Evolutionary conservation across 495 filamentous ascomycete species (phyloP), one percentile per base, ranked within the genome.

Genomic region (Annulohypoxylon moriforme): DNA sequence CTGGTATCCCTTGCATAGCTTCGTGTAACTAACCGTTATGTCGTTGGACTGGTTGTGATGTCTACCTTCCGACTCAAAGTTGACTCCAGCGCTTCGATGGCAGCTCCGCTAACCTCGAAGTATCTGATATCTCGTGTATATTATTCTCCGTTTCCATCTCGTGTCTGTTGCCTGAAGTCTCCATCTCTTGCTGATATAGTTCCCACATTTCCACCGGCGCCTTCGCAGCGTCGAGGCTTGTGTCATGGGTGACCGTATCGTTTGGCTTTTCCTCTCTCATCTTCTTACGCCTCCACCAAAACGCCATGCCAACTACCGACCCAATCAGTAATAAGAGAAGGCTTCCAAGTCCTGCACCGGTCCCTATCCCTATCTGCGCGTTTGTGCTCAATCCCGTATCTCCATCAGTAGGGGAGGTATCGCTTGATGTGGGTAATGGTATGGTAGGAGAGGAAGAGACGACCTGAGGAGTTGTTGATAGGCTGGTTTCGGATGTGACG

Each of bases 61-160:
- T 29, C 27, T 6, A 29, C 6, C 27, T 6, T 6, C 27, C 27
- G 3, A 16, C 27, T 53, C 8, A n/a, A 47, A 18, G 22, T 6
- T 42, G 36, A 14, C 29, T 49, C 29, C 60, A 56, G 0, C 22
- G 13, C 13, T 56, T 24, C 3, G 36, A n/a, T 8, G 38, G 52
- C 6, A 65, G 11, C 24, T 64, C 49, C 4, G 13, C 34, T 22
- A 50, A 31, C 14, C 49, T 40, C 8, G 34, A 20, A 18, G 11
- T 25, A 20, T 16, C 61, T 3, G 25, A 10, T n/a, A 46, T 16
- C 10, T 38, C 63, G 49, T 58, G 63, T 11, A 9, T 58, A 58
- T 38, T 66, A 36, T 25, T 25, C 4, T 40, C 29, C 27, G 59
- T 63, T 8, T 20, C 31, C 59, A 69, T 33, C 33, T 69, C 50